Conservation (phyloP, 2,329 filamentous ascomycete genomes). For the Calonectria pseudoturangicola region DNA sequence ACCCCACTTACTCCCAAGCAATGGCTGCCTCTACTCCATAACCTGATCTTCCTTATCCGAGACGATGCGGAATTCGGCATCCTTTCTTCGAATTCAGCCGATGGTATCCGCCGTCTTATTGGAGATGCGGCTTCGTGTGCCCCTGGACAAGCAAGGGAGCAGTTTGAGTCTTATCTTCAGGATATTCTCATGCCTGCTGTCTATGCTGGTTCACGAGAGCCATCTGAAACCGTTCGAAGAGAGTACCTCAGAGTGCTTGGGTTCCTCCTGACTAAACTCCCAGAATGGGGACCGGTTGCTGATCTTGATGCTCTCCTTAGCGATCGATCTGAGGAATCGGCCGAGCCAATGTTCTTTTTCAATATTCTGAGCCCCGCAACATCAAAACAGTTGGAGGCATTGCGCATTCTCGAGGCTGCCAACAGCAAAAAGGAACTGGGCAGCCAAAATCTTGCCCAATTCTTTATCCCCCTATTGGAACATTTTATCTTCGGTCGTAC, state of each 20-base stretch:
- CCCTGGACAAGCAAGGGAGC: constrained; percentile 58
- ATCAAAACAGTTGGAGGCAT: constrained; percentile 87
- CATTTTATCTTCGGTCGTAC: constrained; percentile 93
- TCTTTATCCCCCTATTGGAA: constrained; percentile 93
- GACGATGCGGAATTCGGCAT: constrained; percentile 93
- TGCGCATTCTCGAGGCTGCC: constrained; percentile 84
- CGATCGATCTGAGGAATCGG: constrained; percentile 77
- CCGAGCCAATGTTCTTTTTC: constrained; percentile 86
- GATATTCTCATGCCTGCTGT: constrained; percentile 83
- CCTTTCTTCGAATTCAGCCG: constrained; percentile 85
- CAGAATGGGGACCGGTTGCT: constrained; percentile 80
- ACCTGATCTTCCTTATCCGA: constrained; percentile 90
- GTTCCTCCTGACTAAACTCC: constrained; percentile 82
- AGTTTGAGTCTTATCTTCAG: constrained; percentile 76
- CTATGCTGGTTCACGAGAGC: constrained; percentile 83
- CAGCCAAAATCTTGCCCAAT: constrained; percentile 86
- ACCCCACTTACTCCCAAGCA: constrained; percentile 79
- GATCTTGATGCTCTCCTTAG: constrained; percentile 84
- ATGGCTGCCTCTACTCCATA: constrained; percentile 92
- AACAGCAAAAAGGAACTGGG: constrained; percentile 79
- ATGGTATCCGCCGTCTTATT: constrained; percentile 86
- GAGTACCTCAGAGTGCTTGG: constrained; percentile 89
- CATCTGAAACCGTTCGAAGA: constrained; percentile 87
- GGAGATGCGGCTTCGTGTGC: constrained; percentile 72
- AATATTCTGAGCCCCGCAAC: constrained; percentile 94